phyloP scores from a whole-genome alignment of 768 basidiomycete species.

The Rubroboletus pulcherrimus region DNA sequence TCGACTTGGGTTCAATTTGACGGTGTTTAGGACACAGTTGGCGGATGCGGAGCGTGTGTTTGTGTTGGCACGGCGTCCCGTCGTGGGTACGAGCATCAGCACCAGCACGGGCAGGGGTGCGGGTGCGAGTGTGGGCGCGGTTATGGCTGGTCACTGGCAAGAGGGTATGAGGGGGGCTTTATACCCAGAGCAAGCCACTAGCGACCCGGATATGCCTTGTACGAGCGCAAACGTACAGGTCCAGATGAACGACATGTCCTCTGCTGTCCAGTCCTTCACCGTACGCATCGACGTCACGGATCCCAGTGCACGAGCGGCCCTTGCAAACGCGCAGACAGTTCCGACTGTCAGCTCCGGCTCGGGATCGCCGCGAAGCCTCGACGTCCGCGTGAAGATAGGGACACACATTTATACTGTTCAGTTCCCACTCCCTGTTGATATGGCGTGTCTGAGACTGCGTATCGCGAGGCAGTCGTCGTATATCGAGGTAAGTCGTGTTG shows the following conservation, averaged over 20 bases:
- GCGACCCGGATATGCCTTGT: neutral
- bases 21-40: constrained; percentile 16
- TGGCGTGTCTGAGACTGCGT: constrained; percentile 35
- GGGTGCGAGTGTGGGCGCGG: neutral
- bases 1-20: constrained; percentile 12
- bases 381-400: constrained; percentile 12
- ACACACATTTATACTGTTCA: constrained; percentile 21
- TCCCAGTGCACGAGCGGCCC: constrained; percentile 9
- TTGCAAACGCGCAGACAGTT: constrained; percentile 8
- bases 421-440: constrained; percentile 46
- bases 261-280: constrained; percentile 10
- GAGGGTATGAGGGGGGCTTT: neutral
- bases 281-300: constrained; percentile 20
- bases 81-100: neutral
- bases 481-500: constrained; percentile 30
- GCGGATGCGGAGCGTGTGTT: constrained; percentile 16
- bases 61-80: constrained; percentile 15
- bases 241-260: constrained; percentile 10
- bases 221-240: constrained; percentile 3
- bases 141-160: constrained; percentile 2
- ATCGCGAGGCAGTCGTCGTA: constrained; percentile 52
- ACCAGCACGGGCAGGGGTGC: neutral
- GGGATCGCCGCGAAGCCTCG: neutral
- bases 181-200: neutral
- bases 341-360: neutral